Evolutionary conservation across 2,329 filamentous ascomycete genomes (phyloP), one percentile per base, ranked within the genome.

Genomic region (Teratosphaeria nubilosa): DNA sequence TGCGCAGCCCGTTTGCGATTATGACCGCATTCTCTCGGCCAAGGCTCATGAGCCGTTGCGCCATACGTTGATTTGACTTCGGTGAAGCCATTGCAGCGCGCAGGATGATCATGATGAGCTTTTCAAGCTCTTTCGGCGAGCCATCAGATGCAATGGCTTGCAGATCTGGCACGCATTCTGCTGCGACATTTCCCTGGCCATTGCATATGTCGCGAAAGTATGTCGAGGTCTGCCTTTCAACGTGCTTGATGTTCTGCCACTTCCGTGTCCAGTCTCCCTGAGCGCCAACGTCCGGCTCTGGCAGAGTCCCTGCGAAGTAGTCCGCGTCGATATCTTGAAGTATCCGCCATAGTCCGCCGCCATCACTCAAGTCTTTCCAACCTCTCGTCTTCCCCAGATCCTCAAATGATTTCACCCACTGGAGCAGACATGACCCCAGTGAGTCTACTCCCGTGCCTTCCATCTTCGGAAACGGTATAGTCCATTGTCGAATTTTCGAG

Each of bases 201-300:
- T 71, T 68, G 63, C 71, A 72, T 9, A 72, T 73, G 59, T 79
- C 77, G 20, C 77, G 72, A 56, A 79, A 76, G 67, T 79, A 80
- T 27, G 75, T 73, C 27, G 75, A 75, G 56, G 78, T 72, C 63
- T 75, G 70, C 48, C 76, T 75, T 64, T 79, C 76, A 62, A 80
- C 73, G 61, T 78, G 74, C 66, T 80, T 80, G 59, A 80, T 70
- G 62, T 80, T 80, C 72, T 80, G 77, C 77, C 77, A 79, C 72
- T 75, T 72, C 53, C 76, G 73, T 54, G 78, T 79, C 77, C 77
- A 80, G 61, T 77, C 76, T 62, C 76, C 74, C 31, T 69, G 69
- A n/a, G 72, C 67, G 53, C 72, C 73, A 54, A 74, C 71, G 59
- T 75, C 69, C 54, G 69, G 69, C 59, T 79, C 77, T 22, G 78